Conservation (phyloP, 495 filamentous ascomycete genomes). For the Chaetomium tenue region DNA sequence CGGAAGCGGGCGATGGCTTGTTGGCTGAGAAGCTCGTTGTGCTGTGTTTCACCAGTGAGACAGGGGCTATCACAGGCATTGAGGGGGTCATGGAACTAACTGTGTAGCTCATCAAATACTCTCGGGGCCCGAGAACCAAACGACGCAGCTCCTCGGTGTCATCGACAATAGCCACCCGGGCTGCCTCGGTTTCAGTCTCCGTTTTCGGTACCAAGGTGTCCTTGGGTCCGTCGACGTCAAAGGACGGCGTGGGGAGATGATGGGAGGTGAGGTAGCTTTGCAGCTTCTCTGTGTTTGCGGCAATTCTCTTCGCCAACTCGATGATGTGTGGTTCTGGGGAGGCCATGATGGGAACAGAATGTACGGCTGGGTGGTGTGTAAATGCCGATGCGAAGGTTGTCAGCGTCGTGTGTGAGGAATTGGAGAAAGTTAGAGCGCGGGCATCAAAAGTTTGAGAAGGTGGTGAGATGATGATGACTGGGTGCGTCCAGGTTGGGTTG, state of each 20-base stretch:
- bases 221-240: neutral
- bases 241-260: neutral
- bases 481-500: neutral
- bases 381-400: neutral
- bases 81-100: neutral
- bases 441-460: neutral
- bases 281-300: slow-evolving; percentile 2
- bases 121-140: neutral
- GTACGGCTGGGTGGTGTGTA: too few species aligned
- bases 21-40: neutral
- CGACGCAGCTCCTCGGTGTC: slow-evolving; percentile 1
- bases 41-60: neutral
- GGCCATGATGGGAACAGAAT: neutral
- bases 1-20: neutral
- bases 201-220: neutral
- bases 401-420: too few species aligned
- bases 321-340: neutral
- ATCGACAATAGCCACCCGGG: neutral
- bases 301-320: slow-evolving; percentile 1
- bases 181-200: neutral
- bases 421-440: too few species aligned
- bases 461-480: neutral
- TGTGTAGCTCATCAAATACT: slow-evolving; percentile 2
- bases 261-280: neutral
- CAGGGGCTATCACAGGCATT: neutral